Conservation (phyloP, 352 stramenopile genomes). For the Achlya hypogyna region DNA sequence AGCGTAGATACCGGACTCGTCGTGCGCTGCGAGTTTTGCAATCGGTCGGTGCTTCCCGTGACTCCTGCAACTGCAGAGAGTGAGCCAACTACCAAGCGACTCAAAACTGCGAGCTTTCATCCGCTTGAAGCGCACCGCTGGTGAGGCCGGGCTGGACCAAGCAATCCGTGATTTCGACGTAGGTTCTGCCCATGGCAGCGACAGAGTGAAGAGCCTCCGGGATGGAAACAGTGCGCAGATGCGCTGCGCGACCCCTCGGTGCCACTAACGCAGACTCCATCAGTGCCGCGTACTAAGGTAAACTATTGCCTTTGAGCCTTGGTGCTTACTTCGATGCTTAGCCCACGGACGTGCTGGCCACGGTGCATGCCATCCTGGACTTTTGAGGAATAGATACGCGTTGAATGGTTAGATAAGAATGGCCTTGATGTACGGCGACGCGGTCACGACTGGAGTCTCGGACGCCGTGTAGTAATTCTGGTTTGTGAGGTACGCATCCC, state of each 20-base stretch:
- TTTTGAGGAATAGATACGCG: constrained; percentile 9
- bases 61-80: background rate
- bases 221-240: constrained; percentile 13
- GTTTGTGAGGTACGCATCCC: background rate
- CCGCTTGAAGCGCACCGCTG: constrained; percentile 12
- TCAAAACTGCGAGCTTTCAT: background rate
- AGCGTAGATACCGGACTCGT: background rate
- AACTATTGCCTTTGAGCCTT: background rate
- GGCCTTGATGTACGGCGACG: background rate
- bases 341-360: background rate
- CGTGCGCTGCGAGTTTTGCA: constrained; percentile 1
- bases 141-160: background rate
- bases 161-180: background rate
- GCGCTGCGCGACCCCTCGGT: background rate
- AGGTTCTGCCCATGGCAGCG: constrained; percentile 19
- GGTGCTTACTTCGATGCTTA: background rate
- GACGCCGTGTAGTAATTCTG: constrained; percentile 8
- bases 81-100: background rate
- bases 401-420: background rate
- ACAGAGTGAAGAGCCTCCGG: background rate
- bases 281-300: background rate
- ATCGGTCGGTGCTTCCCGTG: background rate
- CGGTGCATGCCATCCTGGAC: constrained; percentile 11
- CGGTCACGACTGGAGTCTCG: background rate
- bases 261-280: background rate